phyloP scores from a whole-genome alignment of 2,329 filamentous ascomycete species.

The Sporothrix pseudoabietina region DNA sequence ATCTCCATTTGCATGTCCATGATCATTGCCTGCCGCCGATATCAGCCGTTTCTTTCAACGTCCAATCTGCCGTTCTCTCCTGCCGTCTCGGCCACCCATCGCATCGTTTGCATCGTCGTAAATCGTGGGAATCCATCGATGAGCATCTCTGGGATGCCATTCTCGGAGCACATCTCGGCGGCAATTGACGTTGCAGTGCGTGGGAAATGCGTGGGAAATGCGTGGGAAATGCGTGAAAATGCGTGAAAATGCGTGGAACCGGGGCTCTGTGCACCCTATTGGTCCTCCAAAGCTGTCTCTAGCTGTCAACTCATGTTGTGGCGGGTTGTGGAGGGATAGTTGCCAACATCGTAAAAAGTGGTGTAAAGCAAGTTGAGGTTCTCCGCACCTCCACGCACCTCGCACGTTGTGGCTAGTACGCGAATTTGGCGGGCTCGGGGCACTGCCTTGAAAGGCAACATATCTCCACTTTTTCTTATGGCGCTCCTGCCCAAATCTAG shows the following conservation, averaged over 20 bases:
- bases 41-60: neutral
- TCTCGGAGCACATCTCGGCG: slow-evolving; percentile 11
- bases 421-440: neutral
- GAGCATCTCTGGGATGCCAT: neutral
- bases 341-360: neutral
- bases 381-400: neutral
- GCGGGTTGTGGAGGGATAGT: neutral
- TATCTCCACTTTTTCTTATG: neutral
- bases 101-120: neutral
- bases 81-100: neutral
- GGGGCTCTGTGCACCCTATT: neutral
- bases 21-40: neutral
- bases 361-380: neutral
- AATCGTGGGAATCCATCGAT: neutral
- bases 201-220: neutral
- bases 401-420: neutral
- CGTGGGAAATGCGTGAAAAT: neutral
- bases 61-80: neutral
- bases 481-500: neutral
- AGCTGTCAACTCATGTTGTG: neutral
- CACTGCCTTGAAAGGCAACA: neutral
- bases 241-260: neutral
- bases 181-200: slow-evolving; percentile 16
- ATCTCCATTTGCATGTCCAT: neutral
- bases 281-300: neutral